Evolutionary conservation across 2,329 filamentous ascomycete genomes (phyloP).

Genomic region (Trichoderma simmonsii): DNA sequence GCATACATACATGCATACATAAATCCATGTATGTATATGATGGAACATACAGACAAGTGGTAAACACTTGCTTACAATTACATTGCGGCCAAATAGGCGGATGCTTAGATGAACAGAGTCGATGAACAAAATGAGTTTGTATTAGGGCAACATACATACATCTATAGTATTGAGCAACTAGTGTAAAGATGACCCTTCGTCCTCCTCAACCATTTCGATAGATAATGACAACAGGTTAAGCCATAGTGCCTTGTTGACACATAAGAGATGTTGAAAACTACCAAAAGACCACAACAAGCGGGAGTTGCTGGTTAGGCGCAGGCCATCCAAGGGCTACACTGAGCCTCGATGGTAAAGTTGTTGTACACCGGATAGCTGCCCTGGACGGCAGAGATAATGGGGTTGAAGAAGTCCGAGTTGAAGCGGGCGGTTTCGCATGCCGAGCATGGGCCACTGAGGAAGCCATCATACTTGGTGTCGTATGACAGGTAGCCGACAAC

Average conservation of each 20-base stretch:
- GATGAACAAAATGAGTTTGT: not conserved
- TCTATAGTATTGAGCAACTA: conserved; percentile 19
- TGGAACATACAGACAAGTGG: not conserved
- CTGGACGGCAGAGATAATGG: conserved; percentile 38
- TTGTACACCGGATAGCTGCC: conserved; percentile 39
- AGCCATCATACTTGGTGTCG: conserved; percentile 38
- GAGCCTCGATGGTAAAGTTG: conserved; percentile 37
- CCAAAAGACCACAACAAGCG: not conserved
- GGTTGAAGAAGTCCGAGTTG: conserved; percentile 36
- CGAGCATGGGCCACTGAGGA: conserved; percentile 36
- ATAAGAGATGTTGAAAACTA: conserved; percentile 18
- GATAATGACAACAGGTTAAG: conserved; percentile 7
- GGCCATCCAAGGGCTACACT: conserved; percentile 40
- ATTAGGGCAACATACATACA: conserved; percentile 19
- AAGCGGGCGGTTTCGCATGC: conserved; percentile 37
- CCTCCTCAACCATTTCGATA: conserved; percentile 17
- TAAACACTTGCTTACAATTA: not conserved
- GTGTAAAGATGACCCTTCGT: conserved; percentile 17
- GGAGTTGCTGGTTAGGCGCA: conserved; percentile 25
- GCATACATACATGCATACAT: not conserved
- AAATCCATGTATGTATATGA: not conserved
- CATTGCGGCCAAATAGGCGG: not conserved
- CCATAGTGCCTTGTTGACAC: conserved; percentile 6
- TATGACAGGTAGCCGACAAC: conserved; percentile 36
- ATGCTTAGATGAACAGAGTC: not conserved